Conservation (phyloP, 805 yeast genomes). For the Kluyveromyces wickerhamii region DNA sequence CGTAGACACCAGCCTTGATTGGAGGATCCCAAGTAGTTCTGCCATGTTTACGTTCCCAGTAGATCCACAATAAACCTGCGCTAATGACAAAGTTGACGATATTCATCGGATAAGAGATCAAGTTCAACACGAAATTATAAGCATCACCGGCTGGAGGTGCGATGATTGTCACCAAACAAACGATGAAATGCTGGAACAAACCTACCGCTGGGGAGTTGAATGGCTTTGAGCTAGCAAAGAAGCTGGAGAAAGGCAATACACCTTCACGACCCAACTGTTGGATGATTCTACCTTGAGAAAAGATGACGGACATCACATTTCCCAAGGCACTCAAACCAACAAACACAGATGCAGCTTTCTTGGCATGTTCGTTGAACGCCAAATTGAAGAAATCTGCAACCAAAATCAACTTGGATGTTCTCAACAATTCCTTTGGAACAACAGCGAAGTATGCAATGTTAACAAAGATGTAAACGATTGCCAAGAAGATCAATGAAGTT, state of each 20-base stretch:
- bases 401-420: constrained; percentile 55
- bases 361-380: constrained; percentile 53
- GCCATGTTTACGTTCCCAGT: constrained; percentile 45
- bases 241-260: constrained; percentile 60
- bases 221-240: constrained; percentile 66
- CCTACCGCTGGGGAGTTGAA: constrained; percentile 70
- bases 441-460: constrained; percentile 79
- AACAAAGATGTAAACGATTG: constrained; percentile 63
- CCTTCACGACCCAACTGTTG: constrained; percentile 83
- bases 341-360: constrained; percentile 66
- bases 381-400: constrained; percentile 70
- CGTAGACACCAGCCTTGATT: constrained; percentile 55
- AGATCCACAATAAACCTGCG: constrained; percentile 47
- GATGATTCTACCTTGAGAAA: constrained; percentile 73
- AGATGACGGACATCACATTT: constrained; percentile 71
- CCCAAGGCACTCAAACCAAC: constrained; percentile 79
- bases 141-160: constrained; percentile 89
- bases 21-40: constrained; percentile 61
- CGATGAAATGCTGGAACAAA: constrained; percentile 66
- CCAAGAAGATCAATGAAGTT: constrained; percentile 50
- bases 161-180: constrained; percentile 62
- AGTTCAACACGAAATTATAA: constrained; percentile 68
- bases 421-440: constrained; percentile 57
- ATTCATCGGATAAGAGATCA: constrained; percentile 75
- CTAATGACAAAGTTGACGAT: constrained; percentile 63